Conservation (phyloP, 768 basidiomycete genomes). For the Lactifluus echinatus region DNA sequence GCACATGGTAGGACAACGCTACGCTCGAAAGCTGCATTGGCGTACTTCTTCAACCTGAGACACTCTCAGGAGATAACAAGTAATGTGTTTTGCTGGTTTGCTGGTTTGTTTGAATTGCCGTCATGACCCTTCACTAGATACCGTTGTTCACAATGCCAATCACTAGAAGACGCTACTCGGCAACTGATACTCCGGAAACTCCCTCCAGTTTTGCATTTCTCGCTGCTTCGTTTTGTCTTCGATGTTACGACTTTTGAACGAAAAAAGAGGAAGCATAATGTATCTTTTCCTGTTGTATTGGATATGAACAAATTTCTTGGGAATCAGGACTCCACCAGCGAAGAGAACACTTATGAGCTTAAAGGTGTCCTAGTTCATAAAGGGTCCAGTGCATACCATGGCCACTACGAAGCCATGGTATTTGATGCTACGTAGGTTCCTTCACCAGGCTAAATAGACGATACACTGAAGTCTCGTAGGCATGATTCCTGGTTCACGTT, state of each 20-base stretch:
- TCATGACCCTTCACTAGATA: constrained; percentile 44
- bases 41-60: constrained; percentile 60
- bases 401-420: constrained; percentile 84
- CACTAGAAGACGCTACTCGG: constrained; percentile 71
- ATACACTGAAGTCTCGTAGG: constrained; percentile 29
- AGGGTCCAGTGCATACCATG: constrained; percentile 86
- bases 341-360: constrained; percentile 59
- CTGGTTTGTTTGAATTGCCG: neutral
- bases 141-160: constrained; percentile 64
- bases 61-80: constrained; percentile 77
- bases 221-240: constrained; percentile 88
- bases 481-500: constrained; percentile 79
- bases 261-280: constrained; percentile 76
- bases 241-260: constrained; percentile 70
- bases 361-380: constrained; percentile 83
- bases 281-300: constrained; percentile 67
- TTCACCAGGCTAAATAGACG: neutral
- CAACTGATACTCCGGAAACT: constrained; percentile 60
- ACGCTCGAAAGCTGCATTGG: constrained; percentile 66
- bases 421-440: constrained; percentile 54
- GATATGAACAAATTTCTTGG: constrained; percentile 63
- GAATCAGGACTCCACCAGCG: constrained; percentile 10
- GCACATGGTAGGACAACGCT: constrained; percentile 46
- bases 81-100: constrained; percentile 27
- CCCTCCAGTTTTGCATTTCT: constrained; percentile 87